Base-by-base conservation (phyloP, 1,284 basidiomycete genomes). In the Vanrija pseudolonga region DNA sequence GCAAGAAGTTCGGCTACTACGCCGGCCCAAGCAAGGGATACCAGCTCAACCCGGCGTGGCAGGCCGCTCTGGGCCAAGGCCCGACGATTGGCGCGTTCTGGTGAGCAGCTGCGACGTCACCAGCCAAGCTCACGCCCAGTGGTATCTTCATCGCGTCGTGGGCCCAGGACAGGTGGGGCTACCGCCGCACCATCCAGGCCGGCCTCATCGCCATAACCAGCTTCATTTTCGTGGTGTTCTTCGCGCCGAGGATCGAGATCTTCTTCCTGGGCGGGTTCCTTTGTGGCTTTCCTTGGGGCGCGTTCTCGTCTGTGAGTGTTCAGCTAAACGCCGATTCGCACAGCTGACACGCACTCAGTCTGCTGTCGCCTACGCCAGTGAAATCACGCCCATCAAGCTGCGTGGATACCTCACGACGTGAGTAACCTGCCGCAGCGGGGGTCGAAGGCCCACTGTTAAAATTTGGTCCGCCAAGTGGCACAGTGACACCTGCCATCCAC, bases 241-340 rank as follows among this genome's bases (percentile, higher is more conserved):
- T 79, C 50, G 74, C 78, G 15, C 58, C 58, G 6, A 53, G 47
- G 44, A 43, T 47, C 18, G 37, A 23, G 47, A 41, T 53, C 19
- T 24, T 56, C 6, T 45, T 56, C 39, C 39, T 56, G 15, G 55
- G 55, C 32, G 28, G 59, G 53, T 14, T 61, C 22, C 56, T 61
- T 3, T 59, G 53, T 43, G 60, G 60, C 40, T 14, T 62, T 9
- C 75, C 76, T n/a, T 79, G 77, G 77, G 77, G 78, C 65, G 68
- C 69, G 39, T 74, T 70, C 53, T 54, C 56, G n/a, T 32, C 24
- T 19, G 24, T 17, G 74, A 70, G 37, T 79, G 14, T 26, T 4
- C 32, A 32, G 32, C 32, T 32, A 12, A 15, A 1, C 14, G 4
- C 32, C 12, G 12, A 12, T 32, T 7, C 6, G 2, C 32, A n/a